phyloP scores from a whole-genome alignment of 768 basidiomycete genomes.

The Psilocybe sp. region DNA sequence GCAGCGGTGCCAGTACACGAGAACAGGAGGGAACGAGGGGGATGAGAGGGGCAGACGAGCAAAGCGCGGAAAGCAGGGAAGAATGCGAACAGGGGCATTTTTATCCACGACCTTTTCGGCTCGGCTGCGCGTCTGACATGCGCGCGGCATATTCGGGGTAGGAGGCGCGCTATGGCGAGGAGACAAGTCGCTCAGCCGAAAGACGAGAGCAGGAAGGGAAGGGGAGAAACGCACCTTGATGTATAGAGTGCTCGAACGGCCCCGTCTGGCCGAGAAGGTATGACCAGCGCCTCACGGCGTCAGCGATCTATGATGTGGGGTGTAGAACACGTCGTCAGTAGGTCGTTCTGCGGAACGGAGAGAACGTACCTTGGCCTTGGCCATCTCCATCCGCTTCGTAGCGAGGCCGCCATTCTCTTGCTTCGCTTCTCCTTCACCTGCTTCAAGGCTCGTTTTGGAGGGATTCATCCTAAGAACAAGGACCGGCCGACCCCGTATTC shows the following conservation, averaged over 20 bases:
- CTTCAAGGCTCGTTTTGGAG: conserved; percentile 26
- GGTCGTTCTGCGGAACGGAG: background rate
- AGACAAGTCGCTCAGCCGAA: background rate
- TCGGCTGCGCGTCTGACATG: conserved; percentile 84
- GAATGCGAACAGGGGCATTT: no score
- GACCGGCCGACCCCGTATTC: conserved; percentile 8
- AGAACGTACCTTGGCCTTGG: conserved; percentile 72
- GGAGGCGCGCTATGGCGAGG: conserved; percentile 62
- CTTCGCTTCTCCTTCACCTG: conserved; percentile 33
- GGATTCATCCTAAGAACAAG: no score
- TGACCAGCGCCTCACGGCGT: conserved; percentile 96
- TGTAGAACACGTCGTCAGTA: conserved; percentile 9
- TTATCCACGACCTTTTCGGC: conserved; percentile 60
- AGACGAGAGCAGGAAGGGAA: background rate
- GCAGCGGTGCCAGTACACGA: no score
- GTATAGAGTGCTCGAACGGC: conserved; percentile 97
- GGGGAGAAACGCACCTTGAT: conserved; percentile 68
- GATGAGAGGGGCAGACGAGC: no score
- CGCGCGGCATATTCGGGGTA: conserved; percentile 93
- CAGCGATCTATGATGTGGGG: conserved; percentile 79
- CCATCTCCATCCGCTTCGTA: conserved; percentile 74
- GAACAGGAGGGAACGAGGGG: no score
- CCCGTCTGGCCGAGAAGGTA: conserved; percentile 97
- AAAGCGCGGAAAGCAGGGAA: no score
- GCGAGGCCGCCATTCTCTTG: conserved; percentile 54